A percentile compares a stretch with the other conserved stretches of the same genome.
phyloP scores from a whole-genome alignment of 2,329 filamentous ascomycete genomes.

The Lizonia empirigonia region DNA sequence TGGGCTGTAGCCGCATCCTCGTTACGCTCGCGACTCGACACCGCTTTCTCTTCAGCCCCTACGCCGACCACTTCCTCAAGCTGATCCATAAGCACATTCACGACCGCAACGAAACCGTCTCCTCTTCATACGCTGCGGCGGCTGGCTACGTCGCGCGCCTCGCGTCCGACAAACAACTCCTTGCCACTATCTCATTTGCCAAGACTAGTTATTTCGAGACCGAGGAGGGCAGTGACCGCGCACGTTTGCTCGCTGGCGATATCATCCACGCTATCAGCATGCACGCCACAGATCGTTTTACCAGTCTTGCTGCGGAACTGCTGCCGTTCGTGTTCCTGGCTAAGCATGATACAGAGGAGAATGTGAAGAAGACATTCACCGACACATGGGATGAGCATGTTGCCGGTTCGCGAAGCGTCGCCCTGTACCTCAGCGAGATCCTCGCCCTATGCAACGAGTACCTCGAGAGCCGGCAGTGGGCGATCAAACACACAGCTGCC shows the following conservation, averaged over 20 bases:
- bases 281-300: slow-evolving; percentile 86
- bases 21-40: slow-evolving; percentile 84
- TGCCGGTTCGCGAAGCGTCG: slow-evolving; percentile 79
- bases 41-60: slow-evolving; percentile 72
- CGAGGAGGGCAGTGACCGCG: slow-evolving; percentile 75
- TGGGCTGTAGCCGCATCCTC: slow-evolving; percentile 84
- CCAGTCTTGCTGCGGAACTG: slow-evolving; percentile 72
- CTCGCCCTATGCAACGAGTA: slow-evolving; percentile 68
- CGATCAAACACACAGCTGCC: slow-evolving; percentile 85
- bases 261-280: slow-evolving; percentile 84
- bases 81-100: slow-evolving; percentile 80
- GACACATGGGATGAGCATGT: slow-evolving; percentile 92
- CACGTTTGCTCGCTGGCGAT: slow-evolving; percentile 78
- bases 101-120: slow-evolving; percentile 93
- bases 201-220: slow-evolving; percentile 79
- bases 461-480: slow-evolving; percentile 83
- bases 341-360: slow-evolving; percentile 82
- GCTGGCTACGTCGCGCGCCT: slow-evolving; percentile 81
- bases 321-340: slow-evolving; percentile 88
- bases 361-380: slow-evolving; percentile 77
- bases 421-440: slow-evolving; percentile 85
- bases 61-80: slow-evolving; percentile 76
- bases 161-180: slow-evolving; percentile 63
- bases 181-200: slow-evolving; percentile 60
- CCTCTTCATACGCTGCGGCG: slow-evolving; percentile 83